phyloP scores from a whole-genome alignment of 305 asterid species.

The Euphrasia arctica region DNA sequence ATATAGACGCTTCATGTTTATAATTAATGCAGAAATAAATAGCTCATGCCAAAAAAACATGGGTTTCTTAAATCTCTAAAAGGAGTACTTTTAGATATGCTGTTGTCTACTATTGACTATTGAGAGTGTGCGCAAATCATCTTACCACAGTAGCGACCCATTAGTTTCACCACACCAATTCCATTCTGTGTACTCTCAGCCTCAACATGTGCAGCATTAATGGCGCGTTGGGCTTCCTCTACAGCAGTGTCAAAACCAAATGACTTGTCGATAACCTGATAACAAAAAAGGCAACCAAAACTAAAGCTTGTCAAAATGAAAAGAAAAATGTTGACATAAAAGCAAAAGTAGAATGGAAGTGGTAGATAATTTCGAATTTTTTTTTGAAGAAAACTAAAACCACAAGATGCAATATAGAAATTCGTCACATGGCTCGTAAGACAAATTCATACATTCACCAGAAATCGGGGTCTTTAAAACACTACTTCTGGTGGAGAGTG shows the following conservation, averaged over 20 bases:
- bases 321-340: conserved; percentile 14
- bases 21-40: too few species aligned
- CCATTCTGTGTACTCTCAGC: conserved; percentile 70
- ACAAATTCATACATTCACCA: too few species aligned
- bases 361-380: neutral
- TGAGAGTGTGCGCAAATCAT: conserved; percentile 4
- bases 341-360: conserved; percentile 8
- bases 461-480: too few species aligned
- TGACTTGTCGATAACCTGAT: conserved; percentile 70
- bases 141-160: conserved; percentile 71
- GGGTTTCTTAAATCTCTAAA: too few species aligned
- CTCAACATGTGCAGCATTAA: conserved; percentile 74
- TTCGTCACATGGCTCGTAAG: too few species aligned
- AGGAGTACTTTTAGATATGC: too few species aligned
- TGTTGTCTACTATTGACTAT: neutral
- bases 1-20: too few species aligned
- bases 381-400: too few species aligned
- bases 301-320: conserved; percentile 23
- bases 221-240: conserved; percentile 80
- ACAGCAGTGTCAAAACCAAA: conserved; percentile 79
- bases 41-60: too few species aligned
- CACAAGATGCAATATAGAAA: too few species aligned
- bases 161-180: conserved; percentile 62
- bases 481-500: too few species aligned
- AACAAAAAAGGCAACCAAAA: conserved; percentile 23